These are phyloP conservation scores for Creolimax fragrantissima DNA, from an alignment of 78 protist genomes.

Conservation along the genomic window DNA sequence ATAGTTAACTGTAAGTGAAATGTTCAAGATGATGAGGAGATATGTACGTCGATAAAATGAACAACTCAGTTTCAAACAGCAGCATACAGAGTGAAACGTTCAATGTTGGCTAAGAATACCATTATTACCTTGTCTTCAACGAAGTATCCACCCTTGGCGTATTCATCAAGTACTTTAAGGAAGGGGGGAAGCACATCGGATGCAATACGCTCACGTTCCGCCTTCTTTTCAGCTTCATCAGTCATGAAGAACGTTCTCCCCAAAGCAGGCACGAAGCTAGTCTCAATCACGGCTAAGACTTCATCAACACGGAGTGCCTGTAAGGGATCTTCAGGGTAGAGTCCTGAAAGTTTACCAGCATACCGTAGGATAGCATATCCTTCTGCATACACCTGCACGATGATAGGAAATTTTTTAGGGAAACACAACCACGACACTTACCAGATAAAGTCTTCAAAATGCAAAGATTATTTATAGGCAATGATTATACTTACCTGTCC, in stretches of 20 bases:
- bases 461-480: no score
- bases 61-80: no score
- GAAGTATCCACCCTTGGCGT: background rate
- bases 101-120: no score
- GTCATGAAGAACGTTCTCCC: background rate
- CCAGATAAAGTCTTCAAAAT: no score
- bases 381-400: background rate
- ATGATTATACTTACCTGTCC: no score
- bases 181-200: background rate
- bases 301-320: background rate
- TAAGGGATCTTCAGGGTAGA: background rate
- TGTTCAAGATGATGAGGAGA: no score
- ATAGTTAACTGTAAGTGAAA: no score
- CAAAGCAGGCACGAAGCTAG: background rate
- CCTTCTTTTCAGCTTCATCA: background rate
- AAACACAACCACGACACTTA: no score
- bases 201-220: background rate
- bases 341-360: background rate
- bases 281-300: background rate
- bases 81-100: no score
- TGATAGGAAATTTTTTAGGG: no score
- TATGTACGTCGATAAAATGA: no score
- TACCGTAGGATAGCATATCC: background rate
- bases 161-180: background rate
- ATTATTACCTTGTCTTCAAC: no score